Evolutionary conservation across 23 red algal species (phyloP), one percentile per base, ranked within the genome.

Genomic region (Gracilaria gracilis): DNA sequence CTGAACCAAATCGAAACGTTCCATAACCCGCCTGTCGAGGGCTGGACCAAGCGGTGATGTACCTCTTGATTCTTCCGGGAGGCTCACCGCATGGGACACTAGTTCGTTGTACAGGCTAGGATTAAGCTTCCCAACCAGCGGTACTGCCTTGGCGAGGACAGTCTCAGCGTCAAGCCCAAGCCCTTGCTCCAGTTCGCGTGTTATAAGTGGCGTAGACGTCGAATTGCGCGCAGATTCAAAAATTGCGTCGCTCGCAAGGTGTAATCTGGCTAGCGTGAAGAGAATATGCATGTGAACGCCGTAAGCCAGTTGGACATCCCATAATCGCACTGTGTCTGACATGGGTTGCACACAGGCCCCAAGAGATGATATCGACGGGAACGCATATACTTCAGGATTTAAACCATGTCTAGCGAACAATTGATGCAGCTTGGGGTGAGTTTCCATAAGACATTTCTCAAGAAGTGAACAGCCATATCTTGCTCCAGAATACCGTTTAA

Each of bases 241-340:
- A 57, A 94, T 84, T 8, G 61, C 51, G 13, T 72, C 72, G 78
- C 93, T 97, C 15, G 90, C 73, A 78, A 94, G 72, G 47, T 82
- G 78, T 4, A 98, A 28, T 58, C 96, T 59, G 17, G 92, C 90
- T 29, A 94, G 54, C 2, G 91, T 91, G 77, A 98, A 98, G 23
- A 98, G 65, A 62, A 98, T 92, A 83, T 93, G 85, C 78, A 94
- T 75, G 66, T 98, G 91, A 24, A 93, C 85, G 14, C 96, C 96
- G 83, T 86, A 98, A 0, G 90, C 95, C 42, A 98, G 75, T 50
- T 91, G 91, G 51, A 98, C 53, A 44, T 98, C 96, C 96, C 91
- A 95, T 32, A 98, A 64, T n/a, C 90, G 91, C 34, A 98, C 85
- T 12, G 88, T 95, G 58, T 98, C 96, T 19, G 70, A 88, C 82